phyloP scores from a whole-genome alignment of 352 stramenopile genomes.

The Phytopythium aichiense region DNA sequence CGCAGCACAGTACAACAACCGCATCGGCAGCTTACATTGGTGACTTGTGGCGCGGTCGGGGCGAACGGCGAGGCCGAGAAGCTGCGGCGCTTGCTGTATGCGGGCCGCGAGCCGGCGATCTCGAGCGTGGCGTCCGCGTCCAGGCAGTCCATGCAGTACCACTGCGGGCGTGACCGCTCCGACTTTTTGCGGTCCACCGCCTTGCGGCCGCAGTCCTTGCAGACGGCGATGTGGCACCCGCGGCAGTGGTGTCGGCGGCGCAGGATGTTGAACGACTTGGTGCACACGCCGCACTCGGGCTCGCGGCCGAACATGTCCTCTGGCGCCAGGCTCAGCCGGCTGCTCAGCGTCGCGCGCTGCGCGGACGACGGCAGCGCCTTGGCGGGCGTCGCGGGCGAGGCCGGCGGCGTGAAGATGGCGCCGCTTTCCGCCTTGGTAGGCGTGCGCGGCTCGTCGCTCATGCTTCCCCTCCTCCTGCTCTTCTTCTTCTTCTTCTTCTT shows the following conservation, averaged over 20 bases:
- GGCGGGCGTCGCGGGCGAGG: slow-evolving; percentile 11
- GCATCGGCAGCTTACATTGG: slow-evolving; percentile 31
- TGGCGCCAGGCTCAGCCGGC: slow-evolving; percentile 31
- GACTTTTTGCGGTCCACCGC: slow-evolving; percentile 58
- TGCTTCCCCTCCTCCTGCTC: neutral
- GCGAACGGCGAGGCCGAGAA: slow-evolving; percentile 45
- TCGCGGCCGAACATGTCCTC: slow-evolving; percentile 66
- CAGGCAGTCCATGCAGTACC: slow-evolving; percentile 73
- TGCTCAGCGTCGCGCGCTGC: slow-evolving; percentile 25
- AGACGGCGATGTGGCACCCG: slow-evolving; percentile 77
- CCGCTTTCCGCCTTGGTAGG: slow-evolving; percentile 22
- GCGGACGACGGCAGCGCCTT: slow-evolving; percentile 11
- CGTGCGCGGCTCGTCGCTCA: slow-evolving; percentile 7
- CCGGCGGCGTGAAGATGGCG: slow-evolving; percentile 7
- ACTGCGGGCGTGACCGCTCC: slow-evolving; percentile 60
- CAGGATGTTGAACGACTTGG: slow-evolving; percentile 77
- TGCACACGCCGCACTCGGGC: slow-evolving; percentile 67
- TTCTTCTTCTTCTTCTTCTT: neutral
- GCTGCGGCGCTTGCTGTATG: slow-evolving; percentile 55
- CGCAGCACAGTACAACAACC: neutral
- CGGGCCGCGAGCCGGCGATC: slow-evolving; percentile 41
- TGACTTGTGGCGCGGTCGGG: slow-evolving; percentile 31
- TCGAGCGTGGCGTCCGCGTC: slow-evolving; percentile 67
- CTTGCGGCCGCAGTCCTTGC: slow-evolving; percentile 81
- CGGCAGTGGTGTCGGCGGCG: slow-evolving; percentile 83